Base-by-base conservation (phyloP, 2,329 filamentous ascomycete genomes). In the Colletotrichum nymphaeae region DNA sequence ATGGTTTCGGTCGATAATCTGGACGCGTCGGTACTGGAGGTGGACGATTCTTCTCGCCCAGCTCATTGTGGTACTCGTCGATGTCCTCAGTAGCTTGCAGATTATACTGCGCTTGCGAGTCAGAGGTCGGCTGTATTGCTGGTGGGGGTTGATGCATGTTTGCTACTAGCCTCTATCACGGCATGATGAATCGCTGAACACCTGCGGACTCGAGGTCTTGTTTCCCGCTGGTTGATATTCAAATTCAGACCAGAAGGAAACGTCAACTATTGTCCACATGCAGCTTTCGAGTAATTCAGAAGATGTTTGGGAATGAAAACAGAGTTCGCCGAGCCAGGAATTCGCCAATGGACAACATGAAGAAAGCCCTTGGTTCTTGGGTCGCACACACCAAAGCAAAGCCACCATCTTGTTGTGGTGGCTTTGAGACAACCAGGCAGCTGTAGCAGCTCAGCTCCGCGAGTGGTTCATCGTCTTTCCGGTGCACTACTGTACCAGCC, bases 91-190 rank as follows among this genome's bases (percentile, higher is more conserved):
- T 78, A 11, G 80, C 72, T 74, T 81, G 80, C 30, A 77, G 67
- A 65, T 78, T 80, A 75, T 82, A 82, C 71, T 79, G 79, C 46
- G 76, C 68, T 60, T 76, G 78, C 69, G 81, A 81, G 59, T 79
- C 76, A 74, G 80, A 81, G 19, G 76, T 75, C 7, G 72, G 71
- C 72, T 75, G 72, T 9, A 76, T 69, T 4, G 72, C 42, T 9
- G 69, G 60, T 26, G 57, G 63, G 26, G 68, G 57, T 55, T 68
- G 72, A 22, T 67, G 52, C 72, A 74, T 74, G 7, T 46, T 67
- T 19, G 5, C 22, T 11, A 28, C 24, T 28, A n/a, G 37, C 30
- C 52, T 30, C 3, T 11, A 26, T 63, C 60, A n/a, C 55, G 52
- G 35, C 46, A 62, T 26, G 8, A 5, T 30, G 16, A 16, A 46